Conservation (phyloP, 176 grass and related monocot genomes). For the Bromus sterilis region DNA sequence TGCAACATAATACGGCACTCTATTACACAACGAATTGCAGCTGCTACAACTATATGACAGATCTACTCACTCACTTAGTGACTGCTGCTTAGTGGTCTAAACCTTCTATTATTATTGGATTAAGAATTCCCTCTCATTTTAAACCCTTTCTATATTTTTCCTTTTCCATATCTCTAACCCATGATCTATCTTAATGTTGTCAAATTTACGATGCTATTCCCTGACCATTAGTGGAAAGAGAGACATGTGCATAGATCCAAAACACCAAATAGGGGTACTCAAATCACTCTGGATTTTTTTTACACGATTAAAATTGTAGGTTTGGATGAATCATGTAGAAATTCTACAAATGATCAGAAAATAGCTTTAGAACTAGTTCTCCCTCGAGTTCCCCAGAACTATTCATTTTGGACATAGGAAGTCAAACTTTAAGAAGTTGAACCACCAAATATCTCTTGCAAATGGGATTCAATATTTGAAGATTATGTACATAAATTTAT, state of each 20-base stretch:
- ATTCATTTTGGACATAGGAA: neutral
- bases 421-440: neutral
- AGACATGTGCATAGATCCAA: neutral
- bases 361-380: neutral
- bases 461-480: neutral
- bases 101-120: no score
- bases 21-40: no score
- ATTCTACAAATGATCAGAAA: neutral
- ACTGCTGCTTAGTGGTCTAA: no score
- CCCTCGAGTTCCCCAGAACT: neutral
- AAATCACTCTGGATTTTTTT: neutral
- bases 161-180: no score
- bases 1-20: neutral
- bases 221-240: neutral
- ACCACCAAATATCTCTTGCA: neutral
- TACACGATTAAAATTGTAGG: neutral
- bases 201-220: neutral
- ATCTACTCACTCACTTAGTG: no score
- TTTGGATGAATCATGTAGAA: neutral
- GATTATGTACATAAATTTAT: neutral
- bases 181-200: no score
- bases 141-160: no score
- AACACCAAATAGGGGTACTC: neutral
- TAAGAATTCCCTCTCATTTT: no score
- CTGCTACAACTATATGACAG: no score